Evolutionary conservation across 768 basidiomycete species (phyloP), one percentile per base, ranked within the genome.

Genomic region (Sporobolomyces phaffii): DNA sequence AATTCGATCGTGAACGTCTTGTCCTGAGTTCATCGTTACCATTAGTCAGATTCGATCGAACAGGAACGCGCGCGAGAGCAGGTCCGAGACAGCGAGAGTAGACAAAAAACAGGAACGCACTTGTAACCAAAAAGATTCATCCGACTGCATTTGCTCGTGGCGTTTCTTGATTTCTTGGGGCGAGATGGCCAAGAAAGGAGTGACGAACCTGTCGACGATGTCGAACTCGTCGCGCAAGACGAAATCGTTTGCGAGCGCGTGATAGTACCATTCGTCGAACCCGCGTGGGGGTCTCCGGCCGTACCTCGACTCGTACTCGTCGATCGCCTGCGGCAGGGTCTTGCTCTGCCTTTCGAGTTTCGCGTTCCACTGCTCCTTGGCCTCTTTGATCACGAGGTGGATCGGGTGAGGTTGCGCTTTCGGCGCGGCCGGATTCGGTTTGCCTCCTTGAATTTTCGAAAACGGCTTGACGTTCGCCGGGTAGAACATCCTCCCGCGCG

Each of bases 251-350:
- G 77, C 88, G 81, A 64, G 84, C 79, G 76, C 82, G 78, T 48
- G 49, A 34, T 51, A 54, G 36, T 28, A 94, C 93, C 94, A 97
- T 17, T 82, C 79, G 74, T 89, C 91, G 72, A 98, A 99, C 1
- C 92, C 93, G 53, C 83, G 85, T 0, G 94, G 93, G 11, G 94
- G 94, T 34, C 84, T 77, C 40, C 88, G 83, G 7, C 80, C 79
- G 77, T 94, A 92, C 61, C 92, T 81, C 54, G 82, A 78, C 73
- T 80, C 83, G 78, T 99, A 99, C 77, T 93, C 90, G 20, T 78
- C 77, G 1, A 91, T 88, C 1, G 93, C 96, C 41, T 84, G 84
- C 33, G 79, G 78, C 43, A 98, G 81, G 0, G 89, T 87, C 73
- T 82, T 84, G 77, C 89, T 91, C 80, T 98, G 94, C 48, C 81